phyloP scores from a whole-genome alignment of 345 rosid genomes.

The Arabidopsis thaliana region DNA sequence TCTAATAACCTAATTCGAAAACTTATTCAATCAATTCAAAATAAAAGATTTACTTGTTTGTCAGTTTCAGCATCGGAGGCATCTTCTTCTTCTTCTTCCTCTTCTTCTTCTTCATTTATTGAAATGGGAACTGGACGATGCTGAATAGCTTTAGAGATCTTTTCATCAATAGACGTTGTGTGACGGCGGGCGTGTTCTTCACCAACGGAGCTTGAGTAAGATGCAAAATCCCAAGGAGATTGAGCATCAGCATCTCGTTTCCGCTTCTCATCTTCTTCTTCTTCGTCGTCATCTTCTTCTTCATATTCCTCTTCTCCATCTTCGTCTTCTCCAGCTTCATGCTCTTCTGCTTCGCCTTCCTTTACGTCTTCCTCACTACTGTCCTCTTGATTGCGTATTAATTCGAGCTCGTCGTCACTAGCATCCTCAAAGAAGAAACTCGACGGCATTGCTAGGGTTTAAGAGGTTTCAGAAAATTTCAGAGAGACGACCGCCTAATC shows the following conservation, averaged over 20 bases:
- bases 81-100: slow-evolving; percentile 28
- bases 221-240: slow-evolving; percentile 92
- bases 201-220: slow-evolving; percentile 79
- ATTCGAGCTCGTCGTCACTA: slow-evolving; percentile 74
- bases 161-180: slow-evolving; percentile 85
- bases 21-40: background rate
- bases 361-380: slow-evolving; percentile 37
- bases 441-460: slow-evolving; percentile 44
- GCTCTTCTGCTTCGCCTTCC: slow-evolving; percentile 52
- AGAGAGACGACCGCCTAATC: slow-evolving; percentile 2
- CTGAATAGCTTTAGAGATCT: slow-evolving; percentile 71
- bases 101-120: slow-evolving; percentile 32
- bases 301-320: slow-evolving; percentile 40
- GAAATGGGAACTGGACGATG: slow-evolving; percentile 50
- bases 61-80: slow-evolving; percentile 62
- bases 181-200: slow-evolving; percentile 93
- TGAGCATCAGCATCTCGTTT: slow-evolving; percentile 48
- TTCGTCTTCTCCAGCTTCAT: slow-evolving; percentile 45
- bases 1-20: background rate
- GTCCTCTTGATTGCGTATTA: slow-evolving; percentile 24
- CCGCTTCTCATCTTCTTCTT: slow-evolving; percentile 45
- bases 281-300: slow-evolving; percentile 42
- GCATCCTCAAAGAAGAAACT: slow-evolving; percentile 63
- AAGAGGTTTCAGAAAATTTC: slow-evolving; percentile 32
- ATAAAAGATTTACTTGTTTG: slow-evolving; percentile 55